These are phyloP conservation scores for Scutellaria baicalensis DNA, from an alignment of 257 asterid species.

Conservation along the genomic window DNA sequence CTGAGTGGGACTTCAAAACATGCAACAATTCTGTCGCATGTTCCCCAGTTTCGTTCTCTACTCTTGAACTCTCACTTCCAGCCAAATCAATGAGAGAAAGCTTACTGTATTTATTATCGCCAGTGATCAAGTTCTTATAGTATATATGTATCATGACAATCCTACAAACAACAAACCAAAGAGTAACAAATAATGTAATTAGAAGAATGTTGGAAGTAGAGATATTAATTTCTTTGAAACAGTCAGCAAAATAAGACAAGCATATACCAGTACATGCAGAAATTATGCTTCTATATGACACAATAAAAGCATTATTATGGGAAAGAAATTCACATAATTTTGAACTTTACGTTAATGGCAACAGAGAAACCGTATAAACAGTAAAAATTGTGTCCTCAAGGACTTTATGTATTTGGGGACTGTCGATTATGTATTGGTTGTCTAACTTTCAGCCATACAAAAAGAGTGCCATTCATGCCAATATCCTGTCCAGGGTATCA, in stretches of 20 bases:
- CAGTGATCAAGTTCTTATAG: conserved; percentile 80
- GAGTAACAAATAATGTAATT: neutral
- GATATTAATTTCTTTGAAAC: neutral
- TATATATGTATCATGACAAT: conserved; percentile 74
- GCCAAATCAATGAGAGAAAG: conserved; percentile 95
- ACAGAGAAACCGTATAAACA: neutral
- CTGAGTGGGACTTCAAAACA: conserved; percentile 86
- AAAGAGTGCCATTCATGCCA: neutral
- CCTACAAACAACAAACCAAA: conserved; percentile 44
- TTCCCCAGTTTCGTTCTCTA: conserved; percentile 67
- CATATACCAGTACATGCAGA: neutral
- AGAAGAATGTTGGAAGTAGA: conserved; percentile 1
- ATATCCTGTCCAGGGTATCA: neutral
- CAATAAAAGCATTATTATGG: neutral
- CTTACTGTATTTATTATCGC: conserved; percentile 81
- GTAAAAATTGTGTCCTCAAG: neutral
- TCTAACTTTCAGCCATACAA: neutral
- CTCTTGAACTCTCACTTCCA: conserved; percentile 60
- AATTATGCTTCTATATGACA: neutral
- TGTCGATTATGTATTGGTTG: conserved; percentile 4
- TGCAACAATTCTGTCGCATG: conserved; percentile 85
- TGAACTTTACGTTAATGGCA: neutral
- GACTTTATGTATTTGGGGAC: neutral
- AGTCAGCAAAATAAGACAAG: conserved; percentile 1
- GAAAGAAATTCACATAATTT: conserved; percentile 2